These are phyloP conservation scores for Amanita polypyramis DNA, from an alignment of 768 basidiomycete genomes.

Conservation along the genomic window DNA sequence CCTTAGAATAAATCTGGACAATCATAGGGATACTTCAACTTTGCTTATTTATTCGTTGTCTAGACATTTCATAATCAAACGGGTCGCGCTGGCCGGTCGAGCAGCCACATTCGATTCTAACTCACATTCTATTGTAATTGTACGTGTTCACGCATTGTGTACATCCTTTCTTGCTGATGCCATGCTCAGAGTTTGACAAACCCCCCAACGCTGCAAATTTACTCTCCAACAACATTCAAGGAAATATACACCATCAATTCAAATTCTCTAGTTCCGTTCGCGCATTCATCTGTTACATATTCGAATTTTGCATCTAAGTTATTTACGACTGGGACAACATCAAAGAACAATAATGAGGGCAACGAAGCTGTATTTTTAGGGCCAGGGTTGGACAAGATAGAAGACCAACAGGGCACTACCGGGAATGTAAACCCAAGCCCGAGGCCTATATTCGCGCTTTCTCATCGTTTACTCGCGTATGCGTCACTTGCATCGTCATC, in stretches of 20 bases:
- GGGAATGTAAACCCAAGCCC: constrained; percentile 11
- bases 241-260: constrained; percentile 40
- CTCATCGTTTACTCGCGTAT: constrained; percentile 54
- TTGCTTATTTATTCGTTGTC: constrained; percentile 23
- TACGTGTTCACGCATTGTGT: constrained; percentile 22
- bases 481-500: constrained; percentile 18
- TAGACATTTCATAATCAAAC: constrained; percentile 39
- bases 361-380: constrained; percentile 7
- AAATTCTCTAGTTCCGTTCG: constrained; percentile 34
- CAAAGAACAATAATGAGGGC: constrained; percentile 16
- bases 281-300: constrained; percentile 20
- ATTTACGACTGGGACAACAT: constrained; percentile 9
- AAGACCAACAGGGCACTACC: neutral
- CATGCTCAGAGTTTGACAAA: constrained; percentile 42
- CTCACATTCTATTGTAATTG: constrained; percentile 43
- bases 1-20: constrained; percentile 8
- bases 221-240: constrained; percentile 44
- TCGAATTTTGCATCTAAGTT: constrained; percentile 11
- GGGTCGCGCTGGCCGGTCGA: constrained; percentile 28
- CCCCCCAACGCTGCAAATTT: constrained; percentile 44
- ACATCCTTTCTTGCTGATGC: constrained; percentile 2
- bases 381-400: neutral
- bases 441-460: constrained; percentile 49
- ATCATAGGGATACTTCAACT: constrained; percentile 10
- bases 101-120: constrained; percentile 36